phyloP scores from a whole-genome alignment of 148 eudicot genomes.

The Chenopodium album region DNA sequence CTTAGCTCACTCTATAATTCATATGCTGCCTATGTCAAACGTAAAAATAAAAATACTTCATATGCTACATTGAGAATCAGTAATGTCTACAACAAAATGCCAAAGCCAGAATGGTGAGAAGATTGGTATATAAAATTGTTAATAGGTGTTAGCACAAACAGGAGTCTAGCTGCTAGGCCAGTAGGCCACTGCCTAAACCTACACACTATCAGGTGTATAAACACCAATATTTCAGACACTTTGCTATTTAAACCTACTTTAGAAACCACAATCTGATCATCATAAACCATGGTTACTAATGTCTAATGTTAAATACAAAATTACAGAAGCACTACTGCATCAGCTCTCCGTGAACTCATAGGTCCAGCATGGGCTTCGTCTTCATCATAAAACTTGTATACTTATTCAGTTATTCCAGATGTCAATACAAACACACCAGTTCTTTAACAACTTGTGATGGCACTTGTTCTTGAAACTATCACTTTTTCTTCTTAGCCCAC shows the following conservation, averaged over 20 bases:
- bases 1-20: too few relatives aligned
- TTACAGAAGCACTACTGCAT: too few relatives aligned
- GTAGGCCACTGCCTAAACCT: too few relatives aligned
- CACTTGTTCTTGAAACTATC: not conserved
- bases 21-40: too few relatives aligned
- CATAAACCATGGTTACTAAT: not conserved
- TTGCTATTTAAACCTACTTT: too few relatives aligned
- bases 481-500: conserved; percentile 64
- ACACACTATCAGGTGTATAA: too few relatives aligned
- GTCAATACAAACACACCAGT: not conserved
- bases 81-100: too few relatives aligned
- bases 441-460: not conserved
- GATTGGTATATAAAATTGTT: too few relatives aligned
- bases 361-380: not conserved
- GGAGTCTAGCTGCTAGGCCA: not conserved
- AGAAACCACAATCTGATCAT: too few relatives aligned
- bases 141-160: not conserved
- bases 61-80: too few relatives aligned
- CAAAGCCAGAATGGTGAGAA: not conserved
- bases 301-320: not conserved
- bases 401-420: not conserved
- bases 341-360: not conserved
- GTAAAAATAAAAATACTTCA: too few relatives aligned
- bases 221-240: too few relatives aligned
- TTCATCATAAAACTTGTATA: conserved; percentile 1